Conservation (phyloP, 164 flowering plant genomes). For the Cinnamomum micranthum region DNA sequence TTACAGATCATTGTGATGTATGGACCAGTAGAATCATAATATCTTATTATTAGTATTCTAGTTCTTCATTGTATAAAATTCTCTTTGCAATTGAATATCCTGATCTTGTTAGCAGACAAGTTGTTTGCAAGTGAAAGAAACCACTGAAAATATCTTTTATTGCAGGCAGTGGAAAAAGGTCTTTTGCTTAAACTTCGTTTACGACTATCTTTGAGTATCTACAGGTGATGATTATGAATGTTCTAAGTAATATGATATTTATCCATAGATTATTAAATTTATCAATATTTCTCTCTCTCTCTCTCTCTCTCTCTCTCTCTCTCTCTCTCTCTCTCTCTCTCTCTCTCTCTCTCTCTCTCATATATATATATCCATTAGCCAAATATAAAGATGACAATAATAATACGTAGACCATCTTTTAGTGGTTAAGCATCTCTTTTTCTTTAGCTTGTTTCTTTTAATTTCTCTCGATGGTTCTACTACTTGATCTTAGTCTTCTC, state of each 20-base stretch:
- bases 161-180: conserved; percentile 63
- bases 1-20: conserved; percentile 58
- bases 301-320: too few species aligned
- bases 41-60: conserved; percentile 5
- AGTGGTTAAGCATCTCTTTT: background rate
- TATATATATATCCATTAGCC: too few species aligned
- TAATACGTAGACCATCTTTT: too few species aligned
- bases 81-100: background rate
- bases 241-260: too few species aligned
- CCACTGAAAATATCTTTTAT: conserved; percentile 8
- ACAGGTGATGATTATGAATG: conserved; percentile 47
- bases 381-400: too few species aligned
- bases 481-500: background rate
- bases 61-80: background rate
- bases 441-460: background rate
- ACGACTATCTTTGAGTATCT: conserved; percentile 92
- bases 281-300: too few species aligned
- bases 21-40: conserved; percentile 17
- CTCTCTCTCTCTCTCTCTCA: too few species aligned
- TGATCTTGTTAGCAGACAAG: background rate
- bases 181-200: conserved; percentile 67
- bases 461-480: background rate
- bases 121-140: conserved; percentile 1
- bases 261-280: too few species aligned
- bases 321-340: too few species aligned